These are phyloP conservation scores for Acacia melanoxylon DNA, from an alignment of 306 rosid species.

Conservation along the genomic window DNA sequence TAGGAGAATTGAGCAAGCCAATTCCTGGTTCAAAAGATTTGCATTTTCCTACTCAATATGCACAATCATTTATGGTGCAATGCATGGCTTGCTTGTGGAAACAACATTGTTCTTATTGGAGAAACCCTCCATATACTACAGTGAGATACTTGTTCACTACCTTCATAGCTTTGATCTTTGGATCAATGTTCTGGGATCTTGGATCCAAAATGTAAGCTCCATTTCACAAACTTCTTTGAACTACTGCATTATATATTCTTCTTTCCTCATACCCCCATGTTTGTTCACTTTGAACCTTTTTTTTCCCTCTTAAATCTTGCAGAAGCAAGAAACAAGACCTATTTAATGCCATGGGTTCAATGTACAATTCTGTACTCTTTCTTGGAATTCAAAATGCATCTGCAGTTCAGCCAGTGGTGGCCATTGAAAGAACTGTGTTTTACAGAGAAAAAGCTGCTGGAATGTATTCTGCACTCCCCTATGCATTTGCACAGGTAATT, in stretches of 20 bases:
- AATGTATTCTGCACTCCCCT: slow-evolving; percentile 71
- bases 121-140: slow-evolving; percentile 64
- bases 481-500: slow-evolving; percentile 63
- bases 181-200: slow-evolving; percentile 74
- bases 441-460: slow-evolving; percentile 80
- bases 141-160: slow-evolving; percentile 51
- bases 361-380: slow-evolving; percentile 61
- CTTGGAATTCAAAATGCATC: slow-evolving; percentile 64
- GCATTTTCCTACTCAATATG: slow-evolving; percentile 47
- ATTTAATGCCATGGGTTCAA: slow-evolving; percentile 65
- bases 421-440: slow-evolving; percentile 67
- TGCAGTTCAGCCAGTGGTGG: slow-evolving; percentile 70
- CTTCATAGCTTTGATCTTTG: slow-evolving; percentile 57
- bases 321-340: slow-evolving; percentile 53
- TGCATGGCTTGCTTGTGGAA: slow-evolving; percentile 70
- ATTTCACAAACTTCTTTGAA: background rate
- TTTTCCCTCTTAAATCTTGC: background rate
- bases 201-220: slow-evolving; percentile 66
- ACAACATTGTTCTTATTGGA: slow-evolving; percentile 71
- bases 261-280: background rate
- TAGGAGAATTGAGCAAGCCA: slow-evolving; percentile 58
- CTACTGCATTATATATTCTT: background rate
- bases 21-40: slow-evolving; percentile 55
- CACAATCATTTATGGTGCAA: slow-evolving; percentile 52
- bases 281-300: background rate